Evolutionary conservation across 2,329 filamentous ascomycete species (phyloP).

Genomic region (Nemania bipapillata): DNA sequence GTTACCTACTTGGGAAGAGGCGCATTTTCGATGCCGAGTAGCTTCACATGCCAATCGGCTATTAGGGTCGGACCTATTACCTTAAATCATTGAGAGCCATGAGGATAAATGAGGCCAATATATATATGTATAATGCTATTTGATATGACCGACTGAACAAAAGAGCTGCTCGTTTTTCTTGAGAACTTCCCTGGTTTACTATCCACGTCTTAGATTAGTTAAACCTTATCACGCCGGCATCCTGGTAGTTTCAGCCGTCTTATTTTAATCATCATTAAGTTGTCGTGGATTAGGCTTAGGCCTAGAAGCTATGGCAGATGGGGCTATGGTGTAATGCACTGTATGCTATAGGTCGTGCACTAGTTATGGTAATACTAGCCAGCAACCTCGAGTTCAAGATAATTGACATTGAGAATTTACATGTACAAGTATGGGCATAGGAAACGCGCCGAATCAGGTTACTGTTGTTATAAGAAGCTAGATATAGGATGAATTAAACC

Average conservation of each 20-base stretch:
- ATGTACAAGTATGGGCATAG: not conserved
- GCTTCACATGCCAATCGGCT: not conserved
- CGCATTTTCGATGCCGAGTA: not conserved
- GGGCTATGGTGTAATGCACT: conserved; percentile 12
- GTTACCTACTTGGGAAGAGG: not conserved
- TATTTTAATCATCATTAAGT: conserved; percentile 32
- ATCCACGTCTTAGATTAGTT: not conserved
- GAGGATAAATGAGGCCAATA: not conserved
- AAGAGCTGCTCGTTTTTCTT: conserved; percentile 3
- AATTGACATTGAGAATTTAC: conserved; percentile 1
- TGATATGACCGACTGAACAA: not conserved
- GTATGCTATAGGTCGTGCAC: not conserved
- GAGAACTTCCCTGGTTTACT: conserved; percentile 16
- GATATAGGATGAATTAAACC: conserved; percentile 1
- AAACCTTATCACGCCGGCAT: conserved; percentile 25
- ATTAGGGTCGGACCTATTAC: conserved; percentile 4
- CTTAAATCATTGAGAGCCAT: not conserved
- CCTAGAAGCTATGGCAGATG: conserved; percentile 29
- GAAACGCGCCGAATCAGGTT: not conserved
- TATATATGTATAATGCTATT: not conserved
- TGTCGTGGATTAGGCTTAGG: conserved; percentile 25
- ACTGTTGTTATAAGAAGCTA: not conserved
- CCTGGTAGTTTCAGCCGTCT: conserved; percentile 31
- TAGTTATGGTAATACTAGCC: not conserved
- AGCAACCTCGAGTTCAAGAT: conserved; percentile 5